Percentiles rank a stretch among this genome's conserved stretches.
Evolutionary conservation across 2,329 filamentous ascomycete genomes (phyloP).

Genomic region (Onygena corvina): DNA sequence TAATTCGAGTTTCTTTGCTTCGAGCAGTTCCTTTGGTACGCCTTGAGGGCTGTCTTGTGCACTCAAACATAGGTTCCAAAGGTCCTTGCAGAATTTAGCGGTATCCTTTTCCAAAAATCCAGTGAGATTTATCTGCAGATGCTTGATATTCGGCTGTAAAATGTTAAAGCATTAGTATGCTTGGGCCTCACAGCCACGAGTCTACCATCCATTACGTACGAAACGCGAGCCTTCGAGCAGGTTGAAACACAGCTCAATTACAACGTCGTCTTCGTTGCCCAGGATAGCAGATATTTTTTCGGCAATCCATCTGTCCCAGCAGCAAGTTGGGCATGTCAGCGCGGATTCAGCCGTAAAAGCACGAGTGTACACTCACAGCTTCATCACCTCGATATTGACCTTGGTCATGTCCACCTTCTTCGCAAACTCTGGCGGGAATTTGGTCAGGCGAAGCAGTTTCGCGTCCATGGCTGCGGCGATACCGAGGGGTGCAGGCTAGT

Average conservation of each 20-base stretch:
- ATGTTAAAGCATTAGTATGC: conserved; percentile 18
- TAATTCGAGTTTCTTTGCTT: conserved; percentile 90
- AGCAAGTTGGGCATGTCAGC: neutral
- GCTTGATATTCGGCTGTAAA: conserved; percentile 81
- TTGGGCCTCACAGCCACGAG: conserved; percentile 2
- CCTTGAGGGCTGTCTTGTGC: conserved; percentile 80
- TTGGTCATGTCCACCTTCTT: conserved; percentile 96
- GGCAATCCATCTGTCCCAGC: conserved; percentile 68
- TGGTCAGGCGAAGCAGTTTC: conserved; percentile 80
- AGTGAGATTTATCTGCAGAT: conserved; percentile 83
- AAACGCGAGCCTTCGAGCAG: conserved; percentile 60
- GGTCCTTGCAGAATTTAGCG: conserved; percentile 74
- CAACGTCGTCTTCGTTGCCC: conserved; percentile 88
- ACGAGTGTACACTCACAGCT: conserved; percentile 54
- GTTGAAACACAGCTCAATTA: conserved; percentile 70
- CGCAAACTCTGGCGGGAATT: conserved; percentile 86
- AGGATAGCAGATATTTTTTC: conserved; percentile 76
- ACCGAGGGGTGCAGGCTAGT: neutral
- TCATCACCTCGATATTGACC: conserved; percentile 95
- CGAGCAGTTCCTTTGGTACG: conserved; percentile 84
- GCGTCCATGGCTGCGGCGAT: conserved; percentile 54
- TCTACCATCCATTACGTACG: conserved; percentile 42
- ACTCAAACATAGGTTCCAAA: conserved; percentile 85
- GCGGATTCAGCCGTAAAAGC: neutral
- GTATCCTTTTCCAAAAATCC: conserved; percentile 94